Conservation (phyloP, 176 grass and related monocot genomes). For the Ampelocalamus luodianensis region DNA sequence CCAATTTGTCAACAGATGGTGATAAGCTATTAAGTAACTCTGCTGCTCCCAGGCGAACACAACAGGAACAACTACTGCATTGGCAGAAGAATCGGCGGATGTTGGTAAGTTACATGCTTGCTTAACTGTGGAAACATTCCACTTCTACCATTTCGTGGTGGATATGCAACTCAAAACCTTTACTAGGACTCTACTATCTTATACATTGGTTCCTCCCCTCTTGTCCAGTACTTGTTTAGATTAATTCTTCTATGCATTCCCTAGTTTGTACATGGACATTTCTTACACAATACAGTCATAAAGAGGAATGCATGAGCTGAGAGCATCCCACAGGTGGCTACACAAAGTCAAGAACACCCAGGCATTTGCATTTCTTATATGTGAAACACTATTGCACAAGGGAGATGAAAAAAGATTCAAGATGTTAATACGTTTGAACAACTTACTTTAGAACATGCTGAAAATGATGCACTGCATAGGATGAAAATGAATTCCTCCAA, state of each 20-base stretch:
- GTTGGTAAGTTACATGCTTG: constrained; percentile 60
- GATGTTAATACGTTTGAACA: neutral
- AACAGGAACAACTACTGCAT: constrained; percentile 87
- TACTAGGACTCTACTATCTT: neutral
- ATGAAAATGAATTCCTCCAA: constrained; percentile 20
- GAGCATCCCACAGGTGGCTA: neutral
- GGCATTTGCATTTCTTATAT: neutral
- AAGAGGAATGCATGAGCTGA: constrained; percentile 4
- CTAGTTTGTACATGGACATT: constrained; percentile 12
- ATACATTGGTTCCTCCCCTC: neutral
- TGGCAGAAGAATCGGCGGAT: constrained; percentile 92
- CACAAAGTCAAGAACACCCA: constrained; percentile 5
- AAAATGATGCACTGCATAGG: neutral
- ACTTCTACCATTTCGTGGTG: neutral
- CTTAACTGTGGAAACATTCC: constrained; percentile 9
- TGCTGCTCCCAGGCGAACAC: constrained; percentile 69
- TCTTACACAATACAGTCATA: constrained; percentile 10
- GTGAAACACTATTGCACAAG: neutral
- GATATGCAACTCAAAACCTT: constrained; percentile 8
- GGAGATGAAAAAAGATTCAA: neutral
- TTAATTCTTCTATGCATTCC: constrained; percentile 14
- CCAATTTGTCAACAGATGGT: constrained; percentile 57
- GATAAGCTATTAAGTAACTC: constrained; percentile 53
- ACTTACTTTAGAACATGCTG: neutral
- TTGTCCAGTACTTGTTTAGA: neutral